Base-by-base conservation (phyloP, 148 eudicot species). In the Linanthus parryae region DNA sequence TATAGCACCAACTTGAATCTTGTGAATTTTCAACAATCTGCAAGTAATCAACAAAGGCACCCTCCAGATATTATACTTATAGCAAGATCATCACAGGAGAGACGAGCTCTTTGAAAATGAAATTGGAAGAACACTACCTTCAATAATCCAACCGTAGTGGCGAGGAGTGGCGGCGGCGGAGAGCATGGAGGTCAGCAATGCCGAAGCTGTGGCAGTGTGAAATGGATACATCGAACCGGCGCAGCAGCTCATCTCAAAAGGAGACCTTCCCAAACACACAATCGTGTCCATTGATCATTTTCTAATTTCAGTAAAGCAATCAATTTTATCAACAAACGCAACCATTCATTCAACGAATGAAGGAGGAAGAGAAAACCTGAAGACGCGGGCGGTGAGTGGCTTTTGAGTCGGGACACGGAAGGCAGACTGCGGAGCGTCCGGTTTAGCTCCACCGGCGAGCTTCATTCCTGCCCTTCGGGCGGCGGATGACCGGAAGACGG, bases 181-280 rank as follows among this genome's bases (percentile, higher is more conserved):
- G 8, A 88, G 78, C 86, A 81, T 76, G 0, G 94, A 84, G 52
- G 70, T 88, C 53, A 88, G 81, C 78, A 88, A 75, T 0, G 94
- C 84, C 13, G 94, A 76, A 12, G 96, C 89, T 3, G 96, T 84
- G 14, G 88, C 89, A 9, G 86, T 76, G 68, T 88, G 89, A 61
- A 72, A 79, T 1, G 96, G 96, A 54, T 76, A 58, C 94, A 88
- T 48, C 21, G 94, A 78, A 21, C 74, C 76, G 29, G 67, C 73
- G 48, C 78, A 62, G 58, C 73, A 48, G 55, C 86, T 78, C 76
- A 88, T 51, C 58, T 81, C 94, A 40, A 79, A 86, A 4, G 96
- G 89, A 31, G 78, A 74, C 64, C 96, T 84, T 34, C 9, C 29
- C 42, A 15, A n/a, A n/a, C n/a, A n/a, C n/a, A n/a, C n/a, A n/a